A percentile compares a stretch with the other conserved stretches of the same genome.
phyloP scores from a whole-genome alignment of 2,329 filamentous ascomycete species.

The Ciborinia camelliae region DNA sequence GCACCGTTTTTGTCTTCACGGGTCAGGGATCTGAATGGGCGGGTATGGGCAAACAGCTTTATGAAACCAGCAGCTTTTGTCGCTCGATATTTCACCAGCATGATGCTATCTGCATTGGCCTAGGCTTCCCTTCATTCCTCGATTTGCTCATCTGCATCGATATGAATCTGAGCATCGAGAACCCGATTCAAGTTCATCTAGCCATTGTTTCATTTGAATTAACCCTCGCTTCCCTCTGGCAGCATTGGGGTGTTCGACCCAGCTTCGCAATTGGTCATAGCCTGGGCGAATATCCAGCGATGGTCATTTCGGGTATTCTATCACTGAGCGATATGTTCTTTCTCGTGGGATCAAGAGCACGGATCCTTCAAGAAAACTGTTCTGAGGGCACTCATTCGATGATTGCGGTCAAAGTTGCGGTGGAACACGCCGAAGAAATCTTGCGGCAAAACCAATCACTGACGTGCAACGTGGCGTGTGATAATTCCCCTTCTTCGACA shows the following conservation, averaged over 20 bases:
- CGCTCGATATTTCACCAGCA: neutral
- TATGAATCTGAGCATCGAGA: neutral
- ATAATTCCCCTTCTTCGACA: neutral
- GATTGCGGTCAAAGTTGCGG: conserved; percentile 45
- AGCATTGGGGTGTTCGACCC: conserved; percentile 51
- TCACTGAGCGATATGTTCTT: conserved; percentile 69
- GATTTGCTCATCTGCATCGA: conserved; percentile 40
- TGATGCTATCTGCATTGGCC: conserved; percentile 23
- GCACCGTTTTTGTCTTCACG: conserved; percentile 6
- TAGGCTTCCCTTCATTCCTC: conserved; percentile 33
- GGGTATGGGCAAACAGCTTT: conserved; percentile 11
- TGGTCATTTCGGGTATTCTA: conserved; percentile 66
- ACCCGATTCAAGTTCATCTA: neutral
- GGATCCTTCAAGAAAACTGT: conserved; percentile 62
- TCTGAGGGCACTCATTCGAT: conserved; percentile 63
- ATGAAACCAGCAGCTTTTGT: neutral
- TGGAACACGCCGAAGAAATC: conserved; percentile 64
- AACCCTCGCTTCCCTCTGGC: conserved; percentile 51
- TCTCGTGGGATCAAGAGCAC: conserved; percentile 64
- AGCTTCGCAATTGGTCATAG: conserved; percentile 58
- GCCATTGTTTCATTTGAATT: neutral
- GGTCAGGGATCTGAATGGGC: conserved; percentile 6
- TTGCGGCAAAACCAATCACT: neutral
- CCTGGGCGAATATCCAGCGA: conserved; percentile 69
- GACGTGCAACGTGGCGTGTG: neutral